Percentiles rank a stretch among this genome's conserved stretches.
These are phyloP conservation scores for Boletus pseudopeckii DNA, from an alignment of 768 basidiomycete species.

Conservation along the genomic window DNA sequence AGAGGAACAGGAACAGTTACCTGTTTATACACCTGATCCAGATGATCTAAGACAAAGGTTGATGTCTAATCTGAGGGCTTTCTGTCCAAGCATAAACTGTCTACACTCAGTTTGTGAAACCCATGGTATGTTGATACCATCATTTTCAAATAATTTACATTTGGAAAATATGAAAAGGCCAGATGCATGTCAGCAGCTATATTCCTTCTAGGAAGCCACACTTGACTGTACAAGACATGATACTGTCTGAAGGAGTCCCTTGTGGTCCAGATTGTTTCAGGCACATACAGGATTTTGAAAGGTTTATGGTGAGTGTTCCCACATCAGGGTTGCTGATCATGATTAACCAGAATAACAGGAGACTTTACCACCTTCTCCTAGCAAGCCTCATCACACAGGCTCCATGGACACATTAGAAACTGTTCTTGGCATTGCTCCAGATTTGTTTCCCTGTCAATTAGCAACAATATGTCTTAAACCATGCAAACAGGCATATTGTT, in stretches of 20 bases:
- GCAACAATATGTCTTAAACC: conserved; percentile 45
- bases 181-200: background rate
- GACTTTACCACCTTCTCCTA: conserved; percentile 18
- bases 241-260: conserved; percentile 26
- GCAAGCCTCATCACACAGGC: background rate
- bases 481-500: conserved; percentile 41
- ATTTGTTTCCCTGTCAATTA: conserved; percentile 48
- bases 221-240: conserved; percentile 22
- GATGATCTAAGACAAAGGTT: conserved; percentile 34
- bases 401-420: conserved; percentile 29
- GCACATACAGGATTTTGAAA: conserved; percentile 23
- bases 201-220: conserved; percentile 24
- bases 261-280: conserved; percentile 34
- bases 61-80: conserved; percentile 30
- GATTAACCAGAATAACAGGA: conserved; percentile 11
- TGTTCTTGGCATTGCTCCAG: conserved; percentile 42
- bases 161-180: background rate
- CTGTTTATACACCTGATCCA: conserved; percentile 12
- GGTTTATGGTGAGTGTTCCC: conserved; percentile 14
- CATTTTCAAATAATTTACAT: background rate
- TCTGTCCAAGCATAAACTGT: conserved; percentile 49
- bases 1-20: conserved; percentile 3
- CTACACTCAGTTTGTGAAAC: conserved; percentile 37
- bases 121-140: conserved; percentile 30
- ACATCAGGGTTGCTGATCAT: accelerated